Evolutionary conservation across 2,329 filamentous ascomycete genomes (phyloP), one percentile per base, ranked within the genome.

Genomic region (Ceratocystis huliohia): DNA sequence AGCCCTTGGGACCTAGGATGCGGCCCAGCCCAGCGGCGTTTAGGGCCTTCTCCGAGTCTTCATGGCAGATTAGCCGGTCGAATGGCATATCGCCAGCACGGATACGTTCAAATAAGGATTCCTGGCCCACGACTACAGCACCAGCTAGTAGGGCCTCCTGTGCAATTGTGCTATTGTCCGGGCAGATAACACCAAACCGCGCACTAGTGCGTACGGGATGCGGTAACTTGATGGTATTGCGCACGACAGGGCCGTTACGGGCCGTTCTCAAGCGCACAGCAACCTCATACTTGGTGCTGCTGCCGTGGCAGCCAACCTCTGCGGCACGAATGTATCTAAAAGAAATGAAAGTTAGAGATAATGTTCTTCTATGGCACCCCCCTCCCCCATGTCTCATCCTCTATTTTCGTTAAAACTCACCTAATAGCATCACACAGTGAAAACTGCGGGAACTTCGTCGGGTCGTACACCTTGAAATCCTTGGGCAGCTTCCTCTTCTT

Each of bases 371-470:
- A 37, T 37, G 8, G 10, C 33, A 3, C 3, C 2, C 10, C 37
- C 37, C 3, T 4, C 37, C 10, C 37, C 37, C 10, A 15, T 13
- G 37, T 41, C 37, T 15, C 37, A 13, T 22, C 5, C n/a, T 22
- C 22, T 50, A 22, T 22, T 22, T 3, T 22, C 1, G 48, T 13
- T 8, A 59, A 6, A 53, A 41, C 81, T 67, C 77, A 91, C 90
- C 92, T 85, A 85, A 99, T 94, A 17, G 94, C 95, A 79, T 99
- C 94, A 70, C 90, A 88, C 41, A 99, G 81, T 0, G 91, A 84
- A 73, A 88, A 96, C 72, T 89, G 87, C 0, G 76, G 76, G 48
- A 77, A 78, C 45, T 90, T 81, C 56, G 85, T 82, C 70, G 93
- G 75, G 70, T 85, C 82, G 74, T 85, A 91, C 41, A 84, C 82